Base-by-base conservation (phyloP, 345 rosid species). In the Lagerstroemia speciosa region DNA sequence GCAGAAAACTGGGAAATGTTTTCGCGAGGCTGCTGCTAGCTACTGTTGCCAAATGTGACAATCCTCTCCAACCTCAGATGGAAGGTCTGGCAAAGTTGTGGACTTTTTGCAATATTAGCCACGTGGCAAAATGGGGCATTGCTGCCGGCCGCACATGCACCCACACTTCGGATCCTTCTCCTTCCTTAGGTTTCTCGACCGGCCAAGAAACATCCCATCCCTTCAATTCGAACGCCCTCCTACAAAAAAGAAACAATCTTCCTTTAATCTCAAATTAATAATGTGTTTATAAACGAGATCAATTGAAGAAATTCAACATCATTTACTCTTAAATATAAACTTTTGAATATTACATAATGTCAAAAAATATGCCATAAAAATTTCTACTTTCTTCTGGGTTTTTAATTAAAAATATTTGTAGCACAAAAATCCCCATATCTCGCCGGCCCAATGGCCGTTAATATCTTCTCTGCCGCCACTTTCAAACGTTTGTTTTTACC, bases 401-500 rank as follows among this genome's bases (percentile, higher is more conserved):
- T n/a, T n/a, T 12, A 2, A 41, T 14, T 41, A 41, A 41, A 41
- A 41, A 41, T 41, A 16, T 41, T 9, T 14, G 16, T 9, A 41
- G 46, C 9, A 41, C 46, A 6, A 30, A 27, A 58, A 10, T 30
- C 32, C 33, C 20, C 72, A 30, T 72, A 71, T 62, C 72, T 80
- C 69, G 93, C 91, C 86, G 86, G 87, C 87, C 67, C 29, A 30
- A 24, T 65, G 67, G 32, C 67, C 31, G 29, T 67, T 46, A 58
- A 34, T 65, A 65, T 81, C 82, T 68, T 68, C 52, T 57, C 78
- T 80, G 86, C 84, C 85, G 85, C 85, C 86, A 79, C 41, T 73
- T 84, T 79, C 76, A 75, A 84, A 79, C 57, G 67, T 79, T 80
- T 75, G 82, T 78, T 82, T 74, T 74, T 10, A 32, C 30, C 34